Conservation (phyloP, 2,329 filamentous ascomycete genomes). For the Fusarium heterosporum region DNA sequence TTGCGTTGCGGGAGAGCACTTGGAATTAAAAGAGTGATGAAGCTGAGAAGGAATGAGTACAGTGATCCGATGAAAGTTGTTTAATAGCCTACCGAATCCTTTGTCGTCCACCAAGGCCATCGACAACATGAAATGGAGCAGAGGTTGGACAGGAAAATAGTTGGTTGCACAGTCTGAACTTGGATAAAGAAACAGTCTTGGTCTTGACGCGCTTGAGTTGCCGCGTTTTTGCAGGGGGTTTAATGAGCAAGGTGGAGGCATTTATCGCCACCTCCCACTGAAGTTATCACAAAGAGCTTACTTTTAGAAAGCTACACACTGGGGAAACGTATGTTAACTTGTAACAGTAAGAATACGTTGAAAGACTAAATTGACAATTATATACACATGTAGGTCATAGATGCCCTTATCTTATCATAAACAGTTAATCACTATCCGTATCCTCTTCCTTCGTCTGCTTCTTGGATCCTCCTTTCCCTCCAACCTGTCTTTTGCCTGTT, state of each 20-base stretch:
- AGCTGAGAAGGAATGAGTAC: background rate
- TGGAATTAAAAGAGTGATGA: slow-evolving; percentile 5
- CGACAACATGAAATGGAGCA: slow-evolving; percentile 25
- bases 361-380: background rate
- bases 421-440: slow-evolving; percentile 32
- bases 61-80: background rate
- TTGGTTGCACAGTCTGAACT: slow-evolving; percentile 13
- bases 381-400: background rate
- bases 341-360: background rate
- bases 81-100: slow-evolving; percentile 2
- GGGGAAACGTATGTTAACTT: background rate
- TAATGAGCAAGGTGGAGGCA: slow-evolving; percentile 41
- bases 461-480: slow-evolving; percentile 31
- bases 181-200: slow-evolving; percentile 18
- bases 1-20: background rate
- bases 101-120: slow-evolving; percentile 25
- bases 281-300: background rate
- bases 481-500: slow-evolving; percentile 41
- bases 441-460: slow-evolving; percentile 36
- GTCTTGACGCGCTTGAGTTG: slow-evolving; percentile 35
- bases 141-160: slow-evolving; percentile 34
- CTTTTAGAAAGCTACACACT: background rate
- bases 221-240: slow-evolving; percentile 46
- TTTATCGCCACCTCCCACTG: slow-evolving; percentile 25
- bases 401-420: background rate